Conservation (phyloP, 345 rosid species). For the Linum lewisii region DNA sequence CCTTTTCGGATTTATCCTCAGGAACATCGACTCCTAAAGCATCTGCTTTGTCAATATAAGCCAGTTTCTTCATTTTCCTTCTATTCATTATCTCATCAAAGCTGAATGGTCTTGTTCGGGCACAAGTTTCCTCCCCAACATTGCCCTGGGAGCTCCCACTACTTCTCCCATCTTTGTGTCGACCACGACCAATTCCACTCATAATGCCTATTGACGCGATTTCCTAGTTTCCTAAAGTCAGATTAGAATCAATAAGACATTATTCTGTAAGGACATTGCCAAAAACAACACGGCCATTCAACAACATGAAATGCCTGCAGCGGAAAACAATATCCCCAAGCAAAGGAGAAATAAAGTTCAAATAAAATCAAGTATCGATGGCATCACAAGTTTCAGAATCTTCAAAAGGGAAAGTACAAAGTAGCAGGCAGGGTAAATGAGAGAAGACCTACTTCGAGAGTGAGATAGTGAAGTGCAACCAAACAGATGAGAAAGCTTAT, state of each 20-base stretch:
- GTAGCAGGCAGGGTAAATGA: not conserved
- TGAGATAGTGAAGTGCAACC: not conserved
- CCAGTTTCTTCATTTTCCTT: slow-evolving; percentile 44
- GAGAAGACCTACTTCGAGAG: not conserved
- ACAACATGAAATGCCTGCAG: not conserved
- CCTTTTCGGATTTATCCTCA: slow-evolving; percentile 23
- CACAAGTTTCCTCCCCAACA: slow-evolving; percentile 52
- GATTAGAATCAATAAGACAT: not conserved
- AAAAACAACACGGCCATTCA: not conserved
- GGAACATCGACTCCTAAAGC: slow-evolving; percentile 12
- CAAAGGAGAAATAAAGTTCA: not conserved
- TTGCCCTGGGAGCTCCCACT: slow-evolving; percentile 14
- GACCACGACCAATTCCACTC: slow-evolving; percentile 42
- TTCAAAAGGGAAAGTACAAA: not conserved
- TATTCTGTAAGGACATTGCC: not conserved
- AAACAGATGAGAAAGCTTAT: not conserved
- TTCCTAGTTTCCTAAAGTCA: not conserved
- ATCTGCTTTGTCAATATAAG: slow-evolving; percentile 30
- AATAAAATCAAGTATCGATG: not conserved
- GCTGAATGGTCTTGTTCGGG: slow-evolving; percentile 80
- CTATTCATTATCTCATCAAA: slow-evolving; percentile 66
- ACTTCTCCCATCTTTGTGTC: slow-evolving; percentile 29
- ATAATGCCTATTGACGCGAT: slow-evolving; percentile 27
- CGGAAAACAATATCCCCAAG: not conserved
- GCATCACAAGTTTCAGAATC: not conserved